Evolutionary conservation across 345 rosid species (phyloP), one percentile per base, ranked within the genome.

Genomic region (Mangifera indica): DNA sequence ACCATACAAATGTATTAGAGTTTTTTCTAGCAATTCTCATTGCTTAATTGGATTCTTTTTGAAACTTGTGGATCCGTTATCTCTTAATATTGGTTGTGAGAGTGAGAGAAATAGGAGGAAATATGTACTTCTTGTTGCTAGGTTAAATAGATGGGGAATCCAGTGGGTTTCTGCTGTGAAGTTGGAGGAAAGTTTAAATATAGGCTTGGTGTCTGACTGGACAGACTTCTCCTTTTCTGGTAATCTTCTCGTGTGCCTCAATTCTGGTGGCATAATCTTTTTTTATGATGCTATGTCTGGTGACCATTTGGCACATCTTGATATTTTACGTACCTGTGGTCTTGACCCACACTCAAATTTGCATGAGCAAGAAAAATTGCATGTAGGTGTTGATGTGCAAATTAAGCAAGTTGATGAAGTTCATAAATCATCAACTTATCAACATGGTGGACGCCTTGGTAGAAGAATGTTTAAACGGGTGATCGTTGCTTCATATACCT

Each of bases 211-310:
- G 58, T 64, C 68, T 44, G 91, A 81, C 74, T 95, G 99, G 98
- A 81, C 83, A 69, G 99, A 95, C 81, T 92, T 89, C 74, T 79
- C 86, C 73, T 84, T 92, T 78, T 86, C 97, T 69, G 90, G 89
- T 82, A 84, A 84, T 63, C 86, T 89, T 83, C 95, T 92, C 80
- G 86, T 91, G 82, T 95, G 98, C 80, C 93, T 95, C 65, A 85
- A 85, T 81, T 72, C 84, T 74, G 78, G 85, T 54, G 99, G 99
- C 63, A 71, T 81, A 58, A 63, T 92, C 49, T 85, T 77, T 78
- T 84, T 91, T 64, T 89, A 89, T 80, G 85, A 74, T 74, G 83
- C 87, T 45, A 71, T 76, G 40, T 87, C 99, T 72, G 99, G 97
- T 40, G 77, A 87, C 79, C 82, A 72, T 80, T 83, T 92, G 74